A percentile compares a stretch with the other conserved stretches of the same genome.
Evolutionary conservation across 1,284 basidiomycete genomes (phyloP).

Genomic region (Malassezia nana): DNA sequence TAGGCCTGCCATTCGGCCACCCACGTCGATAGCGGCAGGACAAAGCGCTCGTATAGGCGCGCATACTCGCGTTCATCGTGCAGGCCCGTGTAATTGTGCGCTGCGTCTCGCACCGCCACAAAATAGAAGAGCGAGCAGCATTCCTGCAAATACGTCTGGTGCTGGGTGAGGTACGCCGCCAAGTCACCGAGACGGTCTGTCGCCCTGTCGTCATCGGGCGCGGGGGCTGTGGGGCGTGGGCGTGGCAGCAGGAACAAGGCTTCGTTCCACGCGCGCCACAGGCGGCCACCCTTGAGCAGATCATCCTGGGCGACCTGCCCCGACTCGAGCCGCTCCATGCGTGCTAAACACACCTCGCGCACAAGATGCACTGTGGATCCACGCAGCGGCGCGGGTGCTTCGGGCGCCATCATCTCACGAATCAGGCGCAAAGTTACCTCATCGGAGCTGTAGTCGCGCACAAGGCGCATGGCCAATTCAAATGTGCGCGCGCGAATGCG

Average conservation of each 20-base stretch:
- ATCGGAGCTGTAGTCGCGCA: slow-evolving; percentile 5
- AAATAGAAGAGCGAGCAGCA: slow-evolving; percentile 17
- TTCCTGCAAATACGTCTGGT: slow-evolving; percentile 11
- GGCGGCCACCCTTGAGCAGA: slow-evolving; percentile 3
- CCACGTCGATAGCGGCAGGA: slow-evolving; percentile 1
- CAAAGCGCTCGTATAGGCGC: slow-evolving; percentile 10
- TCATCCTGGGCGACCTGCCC: not conserved
- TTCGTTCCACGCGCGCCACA: slow-evolving; percentile 9
- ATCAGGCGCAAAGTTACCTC: not conserved
- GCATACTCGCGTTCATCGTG: not conserved
- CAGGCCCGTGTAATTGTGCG: slow-evolving; percentile 10
- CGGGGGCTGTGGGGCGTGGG: not conserved
- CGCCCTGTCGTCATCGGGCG: not conserved
- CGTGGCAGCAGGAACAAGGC: slow-evolving; percentile 5
- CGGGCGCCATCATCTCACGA: slow-evolving; percentile 6
- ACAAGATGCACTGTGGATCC: slow-evolving; percentile 9
- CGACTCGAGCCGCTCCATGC: not conserved
- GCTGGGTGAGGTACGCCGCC: not conserved
- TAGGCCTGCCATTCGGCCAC: not conserved
- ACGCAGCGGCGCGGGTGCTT: slow-evolving; percentile 7
- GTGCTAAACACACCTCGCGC: slow-evolving; percentile 1
- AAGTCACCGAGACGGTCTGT: not conserved
- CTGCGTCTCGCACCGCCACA: slow-evolving; percentile 6
- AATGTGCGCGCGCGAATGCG: slow-evolving; percentile 4
- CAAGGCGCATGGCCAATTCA: not conserved